Conservation (phyloP, 768 basidiomycete species). For the Xanthoconium purpureum region DNA sequence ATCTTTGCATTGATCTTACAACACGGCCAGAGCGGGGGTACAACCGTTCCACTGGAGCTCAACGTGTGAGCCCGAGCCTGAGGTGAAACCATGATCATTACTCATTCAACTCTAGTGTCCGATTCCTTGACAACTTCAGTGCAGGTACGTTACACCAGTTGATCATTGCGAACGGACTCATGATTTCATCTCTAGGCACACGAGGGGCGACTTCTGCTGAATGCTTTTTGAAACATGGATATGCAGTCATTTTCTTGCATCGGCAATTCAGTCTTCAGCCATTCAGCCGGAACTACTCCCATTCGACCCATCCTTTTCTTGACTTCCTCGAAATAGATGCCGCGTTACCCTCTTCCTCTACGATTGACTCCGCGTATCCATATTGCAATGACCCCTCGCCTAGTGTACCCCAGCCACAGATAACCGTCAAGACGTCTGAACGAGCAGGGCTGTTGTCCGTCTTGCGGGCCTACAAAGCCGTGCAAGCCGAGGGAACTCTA, state of each 20-base stretch:
- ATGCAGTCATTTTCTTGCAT: constrained; percentile 99
- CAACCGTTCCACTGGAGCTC: constrained; percentile 95
- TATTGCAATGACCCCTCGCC: constrained; percentile 31
- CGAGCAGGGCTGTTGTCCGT: constrained; percentile 66
- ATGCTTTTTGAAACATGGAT: constrained; percentile 90
- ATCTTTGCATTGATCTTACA: constrained; percentile 12
- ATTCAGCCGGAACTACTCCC: constrained; percentile 96
- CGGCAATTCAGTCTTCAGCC: constrained; percentile 96
- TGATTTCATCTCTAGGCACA: constrained; percentile 58
- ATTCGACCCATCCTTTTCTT: constrained; percentile 96
- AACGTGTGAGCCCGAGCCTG: constrained; percentile 77
- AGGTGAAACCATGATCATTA: constrained; percentile 7
- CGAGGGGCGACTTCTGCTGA: constrained; percentile 97
- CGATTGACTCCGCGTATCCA: constrained; percentile 17
- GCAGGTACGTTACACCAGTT: constrained; percentile 57
- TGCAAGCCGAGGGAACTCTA: constrained; percentile 69
- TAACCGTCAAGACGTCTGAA: constrained; percentile 66
- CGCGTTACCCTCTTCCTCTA: constrained; percentile 17
- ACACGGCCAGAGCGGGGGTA: constrained; percentile 82
- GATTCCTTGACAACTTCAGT: constrained; percentile 98
- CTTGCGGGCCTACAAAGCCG: constrained; percentile 74
- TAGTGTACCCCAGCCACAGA: constrained; percentile 38
- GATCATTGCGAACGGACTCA: not conserved
- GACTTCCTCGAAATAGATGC: constrained; percentile 79
- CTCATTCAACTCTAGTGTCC: constrained; percentile 60